Evolutionary conservation across 2,329 filamentous ascomycete species (phyloP).

Genomic region (Sordariomycetes sp.): DNA sequence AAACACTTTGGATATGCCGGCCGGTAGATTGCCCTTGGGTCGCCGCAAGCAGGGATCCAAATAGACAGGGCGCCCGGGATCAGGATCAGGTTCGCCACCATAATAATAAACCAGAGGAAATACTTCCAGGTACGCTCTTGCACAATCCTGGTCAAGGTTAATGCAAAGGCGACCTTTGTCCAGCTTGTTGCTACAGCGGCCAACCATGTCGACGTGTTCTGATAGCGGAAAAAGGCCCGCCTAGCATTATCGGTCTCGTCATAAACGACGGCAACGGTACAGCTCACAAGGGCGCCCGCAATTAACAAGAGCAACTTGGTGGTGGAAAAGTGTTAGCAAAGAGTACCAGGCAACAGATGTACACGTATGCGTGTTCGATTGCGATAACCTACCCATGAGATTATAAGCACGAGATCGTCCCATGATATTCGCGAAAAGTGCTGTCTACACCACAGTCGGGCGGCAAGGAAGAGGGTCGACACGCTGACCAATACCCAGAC

Average conservation of each 20-base stretch:
- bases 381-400: not conserved
- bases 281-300: not conserved
- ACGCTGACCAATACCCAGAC: not conserved
- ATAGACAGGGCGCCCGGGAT: not conserved
- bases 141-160: not conserved
- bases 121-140: not conserved
- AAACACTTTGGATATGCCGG: not conserved
- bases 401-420: not conserved
- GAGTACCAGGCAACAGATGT: not conserved
- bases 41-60: not conserved
- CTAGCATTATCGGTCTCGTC: not conserved
- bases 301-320: not conserved
- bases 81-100: not conserved
- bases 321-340: not conserved
- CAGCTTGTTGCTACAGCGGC: not conserved
- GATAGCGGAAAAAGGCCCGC: not conserved
- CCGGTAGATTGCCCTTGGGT: not conserved
- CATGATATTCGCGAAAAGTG: not conserved
- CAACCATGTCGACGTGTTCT: conserved; percentile 1
- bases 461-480: not conserved
- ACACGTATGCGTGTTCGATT: not conserved
- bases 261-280: not conserved
- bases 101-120: not conserved
- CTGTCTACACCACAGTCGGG: not conserved
- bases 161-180: not conserved